These are phyloP conservation scores for Jackrogersella minutella DNA, from an alignment of 495 filamentous ascomycete species.

Conservation along the genomic window DNA sequence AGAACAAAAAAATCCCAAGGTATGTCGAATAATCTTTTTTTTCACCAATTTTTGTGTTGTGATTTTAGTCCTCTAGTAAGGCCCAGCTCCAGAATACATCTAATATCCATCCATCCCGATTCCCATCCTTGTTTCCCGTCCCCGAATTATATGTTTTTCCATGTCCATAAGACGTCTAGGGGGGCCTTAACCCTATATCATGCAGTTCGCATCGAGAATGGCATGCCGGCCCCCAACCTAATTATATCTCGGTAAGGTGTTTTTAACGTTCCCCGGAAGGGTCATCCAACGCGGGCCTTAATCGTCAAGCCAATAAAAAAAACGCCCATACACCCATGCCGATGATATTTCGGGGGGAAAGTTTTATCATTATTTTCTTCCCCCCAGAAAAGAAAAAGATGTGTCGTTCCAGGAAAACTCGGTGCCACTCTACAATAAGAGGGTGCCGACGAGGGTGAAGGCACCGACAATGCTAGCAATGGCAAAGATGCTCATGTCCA, in stretches of 20 bases:
- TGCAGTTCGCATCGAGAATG: not conserved
- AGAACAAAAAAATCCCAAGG: constrained; percentile 22
- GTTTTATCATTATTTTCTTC: not conserved
- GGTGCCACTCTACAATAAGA: constrained; percentile 59
- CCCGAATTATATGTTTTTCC: constrained; percentile 14
- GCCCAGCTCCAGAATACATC: constrained; percentile 21
- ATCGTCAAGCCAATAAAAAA: constrained; percentile 18
- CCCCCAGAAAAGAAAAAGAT: not conserved
- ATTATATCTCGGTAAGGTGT: constrained; percentile 14
- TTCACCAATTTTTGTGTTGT: constrained; percentile 8
- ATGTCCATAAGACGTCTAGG: not conserved
- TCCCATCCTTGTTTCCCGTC: not conserved
- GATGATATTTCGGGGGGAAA: not conserved
- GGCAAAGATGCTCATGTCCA: constrained; percentile 63
- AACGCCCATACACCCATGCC: constrained; percentile 14
- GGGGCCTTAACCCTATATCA: not conserved
- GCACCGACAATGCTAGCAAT: constrained; percentile 62
- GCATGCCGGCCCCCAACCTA: constrained; percentile 11
- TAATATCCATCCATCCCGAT: constrained; percentile 28
- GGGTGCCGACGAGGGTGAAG: constrained; percentile 71
- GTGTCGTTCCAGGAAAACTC: not conserved
- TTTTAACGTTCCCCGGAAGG: not conserved
- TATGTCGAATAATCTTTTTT: too few relatives aligned
- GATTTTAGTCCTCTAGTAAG: constrained; percentile 30
- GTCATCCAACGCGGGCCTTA: constrained; percentile 13